Evolutionary conservation across 192 early-diverging fungal genomes (phyloP), one percentile per base, ranked within the genome.

Genomic region (Umbelopsis sp.): DNA sequence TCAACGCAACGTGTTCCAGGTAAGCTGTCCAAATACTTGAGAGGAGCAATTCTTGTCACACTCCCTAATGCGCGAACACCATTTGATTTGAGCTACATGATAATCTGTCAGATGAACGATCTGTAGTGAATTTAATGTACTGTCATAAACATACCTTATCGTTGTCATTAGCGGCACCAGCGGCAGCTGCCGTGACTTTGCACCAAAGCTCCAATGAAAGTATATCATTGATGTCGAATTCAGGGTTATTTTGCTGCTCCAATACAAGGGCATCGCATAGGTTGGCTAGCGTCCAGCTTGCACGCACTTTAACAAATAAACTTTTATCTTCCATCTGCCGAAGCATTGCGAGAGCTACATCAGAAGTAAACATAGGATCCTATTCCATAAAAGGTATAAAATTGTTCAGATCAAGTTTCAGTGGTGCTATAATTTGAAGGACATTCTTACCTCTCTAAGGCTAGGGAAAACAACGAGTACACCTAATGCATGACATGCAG

Each of bases 261-360:
- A 83, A 45, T 9, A 88, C 81, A 3, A 91, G 69, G 0, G 89
- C 79, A 74, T 92, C 91, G 34, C 87, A 83, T 34, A 93, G 66
- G 79, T 93, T 93, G 6, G 87, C 93, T n/a, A 92, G 76, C 0
- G 91, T 90, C 93, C 93, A 94, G 70, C 88, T 90, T 1, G 85
- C 89, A 34, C 91, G 77, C 10, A 92, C 80, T 47, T 90, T 77
- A 2, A 94, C 93, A 45, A 81, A 68, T 32, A 93, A 36, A 25
- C 79, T 82, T 8, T 70, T 49, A 73, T 93, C 90, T 4, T 69
- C 66, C n/a, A 83, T 81, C 38, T 86, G 75, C 10, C 76, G 65
- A 4, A 88, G 73, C 3, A 91, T 68, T 36, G 78, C 76, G 3
- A 73, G 75, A 1, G 85, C 82, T 77, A 91, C 82, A 36, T 91